A percentile compares a stretch with the other conserved stretches of the same genome.
phyloP scores from a whole-genome alignment of 2,329 filamentous ascomycete species.

The Polychaeton citri region DNA sequence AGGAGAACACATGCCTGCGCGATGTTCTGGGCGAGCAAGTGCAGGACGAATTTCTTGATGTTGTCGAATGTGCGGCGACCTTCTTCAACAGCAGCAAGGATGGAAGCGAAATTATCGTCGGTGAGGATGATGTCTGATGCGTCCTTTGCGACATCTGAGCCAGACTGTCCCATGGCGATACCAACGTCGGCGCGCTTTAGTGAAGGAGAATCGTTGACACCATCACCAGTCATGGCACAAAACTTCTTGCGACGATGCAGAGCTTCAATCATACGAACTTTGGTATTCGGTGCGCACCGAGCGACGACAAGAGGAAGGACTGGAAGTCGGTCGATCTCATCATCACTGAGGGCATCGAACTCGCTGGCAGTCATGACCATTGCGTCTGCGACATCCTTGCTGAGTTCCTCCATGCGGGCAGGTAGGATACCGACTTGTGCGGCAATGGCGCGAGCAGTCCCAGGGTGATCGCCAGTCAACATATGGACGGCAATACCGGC shows the following conservation, averaged over 20 bases:
- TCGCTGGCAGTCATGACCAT: conserved; percentile 43
- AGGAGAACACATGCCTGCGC: conserved; percentile 72
- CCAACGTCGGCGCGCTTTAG: conserved; percentile 71
- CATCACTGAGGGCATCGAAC: conserved; percentile 54
- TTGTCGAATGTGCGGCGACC: conserved; percentile 79
- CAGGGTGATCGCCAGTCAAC: conserved; percentile 71
- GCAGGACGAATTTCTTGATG: conserved; percentile 72
- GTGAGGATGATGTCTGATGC: conserved; percentile 74
- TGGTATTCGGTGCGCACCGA: conserved; percentile 72
- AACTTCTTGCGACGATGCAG: conserved; percentile 63
- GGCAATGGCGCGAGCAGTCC: conserved; percentile 67
- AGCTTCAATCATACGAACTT: conserved; percentile 83
- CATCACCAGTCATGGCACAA: conserved; percentile 80
- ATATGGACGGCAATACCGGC: conserved; percentile 72
- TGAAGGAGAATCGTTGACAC: conserved; percentile 75
- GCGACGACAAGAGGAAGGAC: conserved; percentile 71
- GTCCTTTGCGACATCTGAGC: conserved; percentile 74
- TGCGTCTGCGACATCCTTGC: conserved; percentile 49
- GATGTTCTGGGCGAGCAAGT: conserved; percentile 95
- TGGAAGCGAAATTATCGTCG: conserved; percentile 80
- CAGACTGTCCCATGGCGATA: conserved; percentile 77
- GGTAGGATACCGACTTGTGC: conserved; percentile 62
- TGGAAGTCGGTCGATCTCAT: conserved; percentile 59
- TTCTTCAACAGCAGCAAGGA: conserved; percentile 70
- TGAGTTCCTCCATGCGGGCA: conserved; percentile 44